These are phyloP conservation scores for Cytospora piceae DNA, from an alignment of 2,329 filamentous ascomycete genomes.

Conservation along the genomic window DNA sequence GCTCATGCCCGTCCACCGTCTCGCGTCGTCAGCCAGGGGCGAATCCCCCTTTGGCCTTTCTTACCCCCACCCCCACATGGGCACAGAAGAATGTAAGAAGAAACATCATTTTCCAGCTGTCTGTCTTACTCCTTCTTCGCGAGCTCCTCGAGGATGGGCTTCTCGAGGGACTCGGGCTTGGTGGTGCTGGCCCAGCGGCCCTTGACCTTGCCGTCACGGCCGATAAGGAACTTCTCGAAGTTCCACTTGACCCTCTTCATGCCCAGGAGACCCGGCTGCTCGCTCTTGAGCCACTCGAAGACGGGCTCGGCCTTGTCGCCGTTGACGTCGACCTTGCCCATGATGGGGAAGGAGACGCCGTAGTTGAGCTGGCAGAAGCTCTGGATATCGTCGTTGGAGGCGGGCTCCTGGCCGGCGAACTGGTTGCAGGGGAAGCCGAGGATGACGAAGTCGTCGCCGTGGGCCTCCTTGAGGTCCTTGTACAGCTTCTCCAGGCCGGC, in stretches of 20 bases:
- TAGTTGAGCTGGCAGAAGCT: slow-evolving; percentile 91
- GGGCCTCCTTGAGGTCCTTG: slow-evolving; percentile 70
- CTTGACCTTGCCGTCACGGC: slow-evolving; percentile 82
- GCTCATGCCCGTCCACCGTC: slow-evolving; percentile 17
- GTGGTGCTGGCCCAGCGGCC: slow-evolving; percentile 85
- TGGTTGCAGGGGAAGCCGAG: slow-evolving; percentile 99
- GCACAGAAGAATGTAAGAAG: neutral
- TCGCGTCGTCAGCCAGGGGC: slow-evolving; percentile 6
- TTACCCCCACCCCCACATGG: neutral
- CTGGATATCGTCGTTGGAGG: slow-evolving; percentile 79
- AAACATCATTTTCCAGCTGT: neutral
- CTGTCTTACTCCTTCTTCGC: slow-evolving; percentile 52
- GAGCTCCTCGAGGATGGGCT: slow-evolving; percentile 74
- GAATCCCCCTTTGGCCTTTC: neutral
- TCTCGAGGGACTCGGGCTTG: slow-evolving; percentile 82
- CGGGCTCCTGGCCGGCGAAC: slow-evolving; percentile 89
- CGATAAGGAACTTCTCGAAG: slow-evolving; percentile 97
- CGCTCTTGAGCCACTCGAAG: slow-evolving; percentile 73
- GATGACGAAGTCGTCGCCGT: slow-evolving; percentile 79
- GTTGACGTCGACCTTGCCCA: slow-evolving; percentile 94
- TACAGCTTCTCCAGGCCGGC: slow-evolving; percentile 88
- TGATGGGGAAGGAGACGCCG: slow-evolving; percentile 86
- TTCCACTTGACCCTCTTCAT: slow-evolving; percentile 98
- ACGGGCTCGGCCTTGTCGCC: slow-evolving; percentile 79
- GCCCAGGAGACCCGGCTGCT: slow-evolving; percentile 82